Evolutionary conservation across 2,329 filamentous ascomycete genomes (phyloP).

Genomic region (Fusarium sp.): DNA sequence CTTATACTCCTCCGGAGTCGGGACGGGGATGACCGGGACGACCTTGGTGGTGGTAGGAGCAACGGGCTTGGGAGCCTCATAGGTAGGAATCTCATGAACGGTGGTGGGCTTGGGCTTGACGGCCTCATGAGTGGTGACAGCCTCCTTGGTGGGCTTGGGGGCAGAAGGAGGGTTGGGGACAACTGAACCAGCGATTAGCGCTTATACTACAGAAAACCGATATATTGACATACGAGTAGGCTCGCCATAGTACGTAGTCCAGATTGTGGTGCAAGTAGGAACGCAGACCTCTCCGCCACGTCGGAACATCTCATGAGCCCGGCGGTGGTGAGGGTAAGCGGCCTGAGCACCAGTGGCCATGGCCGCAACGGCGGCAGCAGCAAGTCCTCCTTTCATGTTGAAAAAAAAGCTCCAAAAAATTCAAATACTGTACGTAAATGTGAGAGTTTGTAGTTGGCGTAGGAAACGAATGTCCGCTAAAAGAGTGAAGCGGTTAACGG

Average conservation of each 20-base stretch:
- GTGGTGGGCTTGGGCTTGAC: constrained; percentile 21
- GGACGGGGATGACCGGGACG: constrained; percentile 59
- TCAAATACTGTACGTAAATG: constrained; percentile 22
- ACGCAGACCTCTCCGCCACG: constrained; percentile 62
- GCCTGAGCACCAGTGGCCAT: constrained; percentile 67
- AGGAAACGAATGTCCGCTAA: constrained; percentile 82
- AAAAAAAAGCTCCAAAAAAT: constrained; percentile 43
- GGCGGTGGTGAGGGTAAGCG: constrained; percentile 67
- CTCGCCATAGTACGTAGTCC: constrained; percentile 75
- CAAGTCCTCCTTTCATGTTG: constrained; percentile 79
- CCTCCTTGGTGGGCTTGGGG: constrained; percentile 35
- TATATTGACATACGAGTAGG: constrained; percentile 65
- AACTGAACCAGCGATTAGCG: constrained; percentile 46
- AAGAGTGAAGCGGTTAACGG: constrained; percentile 82
- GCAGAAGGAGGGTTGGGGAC: constrained; percentile 52
- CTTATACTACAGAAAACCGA: neutral
- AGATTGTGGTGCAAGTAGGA: constrained; percentile 77
- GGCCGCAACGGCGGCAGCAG: constrained; percentile 73
- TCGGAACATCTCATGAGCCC: constrained; percentile 70
- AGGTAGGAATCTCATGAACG: constrained; percentile 17
- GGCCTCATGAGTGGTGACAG: constrained; percentile 23
- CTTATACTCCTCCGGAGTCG: constrained; percentile 62
- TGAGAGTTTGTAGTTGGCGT: constrained; percentile 35
- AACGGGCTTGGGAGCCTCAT: constrained; percentile 26
- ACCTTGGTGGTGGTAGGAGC: constrained; percentile 50